Evolutionary conservation across 169 alveolate species (phyloP), one percentile per base, ranked within the genome.

Genomic region (Eimeria brunetti): DNA sequence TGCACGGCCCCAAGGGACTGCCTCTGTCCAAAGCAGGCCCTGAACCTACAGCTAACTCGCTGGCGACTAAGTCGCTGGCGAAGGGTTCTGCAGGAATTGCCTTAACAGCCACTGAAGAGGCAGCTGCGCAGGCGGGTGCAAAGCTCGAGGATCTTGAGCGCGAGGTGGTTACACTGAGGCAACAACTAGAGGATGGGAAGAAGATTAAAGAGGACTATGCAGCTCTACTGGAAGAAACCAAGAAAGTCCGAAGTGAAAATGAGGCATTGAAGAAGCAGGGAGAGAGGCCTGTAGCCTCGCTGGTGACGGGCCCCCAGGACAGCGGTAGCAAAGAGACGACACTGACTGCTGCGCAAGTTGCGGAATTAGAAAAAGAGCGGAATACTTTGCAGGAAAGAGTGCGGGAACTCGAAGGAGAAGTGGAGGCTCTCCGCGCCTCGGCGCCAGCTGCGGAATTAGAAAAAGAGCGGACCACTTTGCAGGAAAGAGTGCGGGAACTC

Each of bases 401-500:
- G 38, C 49, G 69, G 58, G 30, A 18, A 41, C 90, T 83, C 2
- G 90, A 83, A 58, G 53, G 30, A 33, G 73, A 83, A 36, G 44
- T 83, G 33, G 73, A 0, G 5, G 90, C 51, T 53, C 41, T 83
- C 6, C 67, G 71, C 53, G 46, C 33, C 36, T 11, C 36, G 30
- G 30, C 71, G 67, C 1, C 14, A 58, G 14, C 67, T 1, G 8
- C 1, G 67, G 14, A 58, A 58, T 24, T 58, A 58, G 22, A 24
- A 24, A 58, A 56, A 56, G 90, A 83, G 36, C 90, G 90, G 90
- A 33, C n/a, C 20, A 16, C 9, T 46, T 56, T 83, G 73, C 67
- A 83, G 71, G 71, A 46, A 51, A 83, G 53, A 58, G 73, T 83
- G 38, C 49, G 69, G 58, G 30, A 18, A 41, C 90, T 83, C 2